Conservation (phyloP, 2,329 filamentous ascomycete genomes). For the Hymenoscyphus repandus region DNA sequence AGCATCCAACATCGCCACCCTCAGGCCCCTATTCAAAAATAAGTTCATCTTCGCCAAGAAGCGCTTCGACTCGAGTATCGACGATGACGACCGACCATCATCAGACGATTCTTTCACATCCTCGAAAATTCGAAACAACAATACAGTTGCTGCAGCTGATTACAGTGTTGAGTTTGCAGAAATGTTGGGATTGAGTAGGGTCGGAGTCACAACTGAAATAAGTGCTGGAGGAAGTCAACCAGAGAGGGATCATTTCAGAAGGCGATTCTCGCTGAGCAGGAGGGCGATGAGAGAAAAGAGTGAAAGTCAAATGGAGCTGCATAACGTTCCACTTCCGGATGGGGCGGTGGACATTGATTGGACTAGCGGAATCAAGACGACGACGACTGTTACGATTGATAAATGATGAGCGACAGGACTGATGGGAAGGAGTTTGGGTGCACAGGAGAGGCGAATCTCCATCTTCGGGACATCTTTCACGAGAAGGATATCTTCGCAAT, state of each 20-base stretch:
- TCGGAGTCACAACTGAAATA: conserved; percentile 24
- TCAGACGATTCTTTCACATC: conserved; percentile 1
- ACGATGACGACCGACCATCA: conserved; percentile 11
- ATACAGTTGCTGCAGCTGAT: conserved; percentile 9
- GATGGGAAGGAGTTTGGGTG: background rate
- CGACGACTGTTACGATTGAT: conserved; percentile 4
- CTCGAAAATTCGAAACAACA: background rate
- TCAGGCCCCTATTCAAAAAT: conserved; percentile 33
- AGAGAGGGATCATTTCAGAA: conserved; percentile 7
- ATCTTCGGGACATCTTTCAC: no score
- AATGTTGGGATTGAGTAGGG: conserved; percentile 21
- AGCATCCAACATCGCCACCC: conserved; percentile 36
- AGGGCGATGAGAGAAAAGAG: conserved; percentile 3
- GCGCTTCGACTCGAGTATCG: conserved; percentile 12
- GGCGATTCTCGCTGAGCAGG: background rate
- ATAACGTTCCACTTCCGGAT: background rate
- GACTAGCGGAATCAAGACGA: conserved; percentile 3
- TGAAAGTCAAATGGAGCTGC: conserved; percentile 20
- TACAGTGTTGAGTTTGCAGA: conserved; percentile 25
- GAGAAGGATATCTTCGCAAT: no score
- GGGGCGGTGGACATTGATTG: background rate
- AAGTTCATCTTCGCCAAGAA: conserved; percentile 22
- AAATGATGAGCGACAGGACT: background rate
- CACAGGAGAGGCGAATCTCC: background rate
- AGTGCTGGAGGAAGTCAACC: conserved; percentile 10